Base-by-base conservation (phyloP, 139 green algal genomes). In the Micractinium sp. region DNA sequence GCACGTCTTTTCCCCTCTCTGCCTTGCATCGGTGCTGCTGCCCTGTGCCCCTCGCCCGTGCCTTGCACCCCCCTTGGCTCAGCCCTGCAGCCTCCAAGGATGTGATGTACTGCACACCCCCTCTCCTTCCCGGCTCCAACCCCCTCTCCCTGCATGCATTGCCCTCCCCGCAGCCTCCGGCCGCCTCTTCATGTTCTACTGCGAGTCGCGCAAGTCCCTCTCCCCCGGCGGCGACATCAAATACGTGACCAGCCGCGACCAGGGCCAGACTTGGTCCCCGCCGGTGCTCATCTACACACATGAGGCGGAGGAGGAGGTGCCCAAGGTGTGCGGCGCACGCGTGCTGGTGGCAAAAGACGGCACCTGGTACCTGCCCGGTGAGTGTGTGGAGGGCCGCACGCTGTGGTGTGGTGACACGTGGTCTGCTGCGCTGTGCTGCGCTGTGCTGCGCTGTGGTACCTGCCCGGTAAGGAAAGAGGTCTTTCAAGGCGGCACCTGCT, bases 131-230 rank as follows among this genome's bases (percentile, higher is more conserved):
- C n/a, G n/a, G n/a, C n/a, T n/a, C n/a, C n/a, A n/a, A n/a, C n/a
- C n/a, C n/a, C n/a, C n/a, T 56, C 47, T 5, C 9, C 9, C 47
- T 56, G 47, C 47, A 56, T 56, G 47, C 47, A 56, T 56, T 56
- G 47, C 47, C 47, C 9, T 9, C 47, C 47, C 47, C 73, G 56
- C 88, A 88, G 78, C 9, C 41, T 67, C 63, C 27, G n/a, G 71
- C 35, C 83, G 85, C 35, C 90, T 93, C 9, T 87, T 90, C 47
- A 88, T 93, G n/a, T 91, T 91, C 33, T 93, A 91, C 85, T 82
- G 76, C 53, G 88, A 93, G 84, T 89, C 82, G n/a, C 84, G 90
- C 29, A 93, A 93, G 85, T 60, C 38, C 56, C 33, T 81, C 27
- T 86, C 78, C 7, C 90, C 90, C 31, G 90, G 90, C 61, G 90